Conservation (phyloP, 345 rosid species). For the Syzygium grande region DNA sequence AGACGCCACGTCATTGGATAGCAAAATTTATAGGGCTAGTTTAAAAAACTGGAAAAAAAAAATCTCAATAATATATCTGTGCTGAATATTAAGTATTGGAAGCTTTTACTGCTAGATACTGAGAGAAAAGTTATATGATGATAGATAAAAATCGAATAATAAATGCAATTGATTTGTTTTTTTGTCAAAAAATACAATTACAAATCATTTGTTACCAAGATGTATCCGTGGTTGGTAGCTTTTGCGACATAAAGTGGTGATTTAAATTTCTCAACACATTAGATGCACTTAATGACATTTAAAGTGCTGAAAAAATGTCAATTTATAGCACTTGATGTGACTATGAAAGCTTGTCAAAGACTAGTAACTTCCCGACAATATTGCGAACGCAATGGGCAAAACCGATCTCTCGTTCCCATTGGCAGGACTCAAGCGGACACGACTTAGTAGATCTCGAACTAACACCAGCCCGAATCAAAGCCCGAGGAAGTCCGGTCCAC, state of each 20-base stretch:
- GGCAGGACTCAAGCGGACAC: neutral
- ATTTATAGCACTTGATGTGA: neutral
- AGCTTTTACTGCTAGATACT: neutral
- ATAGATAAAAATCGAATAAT: neutral
- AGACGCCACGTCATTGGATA: neutral
- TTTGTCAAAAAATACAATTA: too few species aligned
- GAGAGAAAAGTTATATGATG: neutral
- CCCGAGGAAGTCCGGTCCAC: neutral
- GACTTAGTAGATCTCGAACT: neutral
- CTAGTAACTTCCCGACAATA: too few species aligned
- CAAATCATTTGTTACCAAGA: neutral
- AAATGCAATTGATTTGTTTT: neutral
- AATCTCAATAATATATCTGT: neutral
- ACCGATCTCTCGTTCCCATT: neutral
- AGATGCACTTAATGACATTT: neutral
- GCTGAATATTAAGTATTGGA: neutral
- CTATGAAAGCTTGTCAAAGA: neutral
- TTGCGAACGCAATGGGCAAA: too few species aligned
- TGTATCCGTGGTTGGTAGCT: neutral
- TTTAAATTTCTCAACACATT: neutral
- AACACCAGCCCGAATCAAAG: neutral
- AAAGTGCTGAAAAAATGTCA: neutral
- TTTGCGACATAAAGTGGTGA: neutral
- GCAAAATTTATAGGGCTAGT: neutral
- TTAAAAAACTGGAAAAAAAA: neutral